Base-by-base conservation (phyloP, 2,329 filamentous ascomycete species). In the Pseudopithomyces chartarum region DNA sequence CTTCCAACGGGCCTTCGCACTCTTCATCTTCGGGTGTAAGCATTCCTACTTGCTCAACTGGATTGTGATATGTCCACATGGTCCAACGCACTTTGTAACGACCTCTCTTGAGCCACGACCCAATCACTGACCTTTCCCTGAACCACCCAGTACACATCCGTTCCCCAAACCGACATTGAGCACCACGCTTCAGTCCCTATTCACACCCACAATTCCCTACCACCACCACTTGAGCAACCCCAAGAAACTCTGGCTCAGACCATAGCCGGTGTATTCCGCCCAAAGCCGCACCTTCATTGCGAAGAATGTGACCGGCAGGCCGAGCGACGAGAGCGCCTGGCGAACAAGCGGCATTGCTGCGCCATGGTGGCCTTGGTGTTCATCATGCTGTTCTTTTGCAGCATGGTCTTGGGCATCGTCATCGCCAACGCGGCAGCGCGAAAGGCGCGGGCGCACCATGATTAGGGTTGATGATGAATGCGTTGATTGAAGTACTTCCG, bases 81-180 rank as follows among this genome's bases (percentile, higher is more conserved):
- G 7, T 7, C 7, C 32, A 7, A 33, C 32, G 13, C 32, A 33
- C 32, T 13, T 33, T 33, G 32, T 33, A 33, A 33, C 32, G 7
- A 33, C 13, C 32, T 7, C 32, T 33, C 7, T 33, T 13, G 13
- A 13, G 7, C 7, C 32, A 13, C 32, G 13, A 34, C 7, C 32
- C 13, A 7, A 34, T 34, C 7, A 8, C 7, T 8, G 32, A 34
- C 34, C 11, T 38, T 38, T n/a, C 11, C 12, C 5, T 42, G 29
- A 42, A 2, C 15, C 33, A 2, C n/a, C 3, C 40, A 71, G 68
- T 73, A 73, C 42, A 55, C 62, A n/a, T 38, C 60, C 6, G 50
- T 71, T 4, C 59, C 63, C 13, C 66, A 71, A 62, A 60, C 62
- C 43, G 67, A 72, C 47, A 49, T 69, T 23, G 67, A 70, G 43